A percentile compares a stretch with the other conserved stretches of the same genome.
These are phyloP conservation scores for Musa troglodytarum DNA, from an alignment of 176 grass and related monocot genomes.

Conservation along the genomic window DNA sequence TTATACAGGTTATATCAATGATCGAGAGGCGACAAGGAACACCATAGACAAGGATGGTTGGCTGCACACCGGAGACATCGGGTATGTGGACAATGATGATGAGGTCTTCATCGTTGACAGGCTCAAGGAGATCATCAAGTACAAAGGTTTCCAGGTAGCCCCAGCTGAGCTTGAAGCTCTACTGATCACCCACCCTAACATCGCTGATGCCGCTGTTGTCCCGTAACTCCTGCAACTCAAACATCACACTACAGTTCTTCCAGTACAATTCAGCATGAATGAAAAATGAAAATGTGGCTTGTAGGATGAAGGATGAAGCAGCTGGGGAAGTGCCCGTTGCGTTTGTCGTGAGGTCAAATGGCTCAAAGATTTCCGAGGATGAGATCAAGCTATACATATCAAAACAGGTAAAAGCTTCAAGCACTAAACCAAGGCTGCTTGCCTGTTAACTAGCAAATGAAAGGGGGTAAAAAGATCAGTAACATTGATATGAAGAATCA, in stretches of 20 bases:
- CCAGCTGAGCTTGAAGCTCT: constrained; percentile 9
- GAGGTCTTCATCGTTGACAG: constrained; percentile 13
- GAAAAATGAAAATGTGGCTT: neutral
- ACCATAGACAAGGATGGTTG: constrained; percentile 11
- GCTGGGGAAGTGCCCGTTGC: constrained; percentile 8
- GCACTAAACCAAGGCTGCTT: neutral
- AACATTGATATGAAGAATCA: too few relatives aligned
- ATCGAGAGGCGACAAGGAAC: constrained; percentile 3
- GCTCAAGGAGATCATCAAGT: constrained; percentile 14
- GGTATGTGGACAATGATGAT: constrained; percentile 1
- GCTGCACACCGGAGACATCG: constrained; percentile 2
- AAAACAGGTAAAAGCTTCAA: neutral
- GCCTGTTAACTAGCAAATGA: too few relatives aligned
- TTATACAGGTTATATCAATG: constrained; percentile 11
- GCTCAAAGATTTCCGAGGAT: neutral
- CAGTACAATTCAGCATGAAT: neutral
- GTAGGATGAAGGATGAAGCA: constrained; percentile 6
- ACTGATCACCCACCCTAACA: neutral
- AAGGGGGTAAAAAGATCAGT: too few relatives aligned
- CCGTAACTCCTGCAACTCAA: neutral
- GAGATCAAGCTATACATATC: neutral
- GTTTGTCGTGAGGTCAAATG: constrained; percentile 3
- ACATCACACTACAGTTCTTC: neutral
- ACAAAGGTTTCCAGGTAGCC: constrained; percentile 7
- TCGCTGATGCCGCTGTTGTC: constrained; percentile 3